Conservation (phyloP, 108 stramenopile species). For the Fistulifera solaris region DNA sequence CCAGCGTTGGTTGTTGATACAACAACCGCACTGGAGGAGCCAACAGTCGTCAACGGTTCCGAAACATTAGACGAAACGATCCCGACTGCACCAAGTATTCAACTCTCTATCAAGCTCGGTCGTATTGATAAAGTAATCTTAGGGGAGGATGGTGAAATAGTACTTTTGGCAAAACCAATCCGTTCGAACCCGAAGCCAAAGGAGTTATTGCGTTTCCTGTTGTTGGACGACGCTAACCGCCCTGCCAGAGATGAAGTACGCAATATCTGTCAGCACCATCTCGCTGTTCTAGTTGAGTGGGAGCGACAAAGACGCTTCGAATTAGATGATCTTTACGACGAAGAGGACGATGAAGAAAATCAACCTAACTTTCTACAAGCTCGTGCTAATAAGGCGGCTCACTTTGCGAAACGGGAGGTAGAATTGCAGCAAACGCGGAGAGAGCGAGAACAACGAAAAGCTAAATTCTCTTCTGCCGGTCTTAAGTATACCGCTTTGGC, state of each 20-base stretch:
- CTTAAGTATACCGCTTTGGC: conserved; percentile 80
- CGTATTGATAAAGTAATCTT: conserved; percentile 2
- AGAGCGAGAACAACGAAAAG: conserved; percentile 68
- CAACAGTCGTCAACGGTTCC: not conserved
- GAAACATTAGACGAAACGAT: not conserved
- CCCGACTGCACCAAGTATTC: not conserved
- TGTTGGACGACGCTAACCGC: conserved; percentile 2
- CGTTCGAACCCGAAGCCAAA: not conserved
- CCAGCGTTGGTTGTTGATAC: not conserved
- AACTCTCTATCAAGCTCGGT: conserved; percentile 4
- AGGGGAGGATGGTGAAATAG: not conserved
- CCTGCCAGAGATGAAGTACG: not conserved
- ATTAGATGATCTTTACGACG: conserved; percentile 6
- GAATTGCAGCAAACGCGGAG: conserved; percentile 60
- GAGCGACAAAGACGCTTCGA: conserved; percentile 47
- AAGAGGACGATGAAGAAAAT: conserved; percentile 9
- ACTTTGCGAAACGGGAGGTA: conserved; percentile 76
- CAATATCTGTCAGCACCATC: conserved; percentile 18
- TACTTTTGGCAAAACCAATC: conserved; percentile 3
- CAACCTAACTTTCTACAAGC: conserved; percentile 8
- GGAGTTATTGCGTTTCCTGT: not conserved
- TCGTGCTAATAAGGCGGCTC: conserved; percentile 58
- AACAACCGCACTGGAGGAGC: too few relatives aligned
- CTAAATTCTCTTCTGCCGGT: conserved; percentile 56
- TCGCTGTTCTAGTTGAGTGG: conserved; percentile 63